Base-by-base conservation (phyloP, 2,329 filamentous ascomycete species). In the Sarocladium brachiariae region DNA sequence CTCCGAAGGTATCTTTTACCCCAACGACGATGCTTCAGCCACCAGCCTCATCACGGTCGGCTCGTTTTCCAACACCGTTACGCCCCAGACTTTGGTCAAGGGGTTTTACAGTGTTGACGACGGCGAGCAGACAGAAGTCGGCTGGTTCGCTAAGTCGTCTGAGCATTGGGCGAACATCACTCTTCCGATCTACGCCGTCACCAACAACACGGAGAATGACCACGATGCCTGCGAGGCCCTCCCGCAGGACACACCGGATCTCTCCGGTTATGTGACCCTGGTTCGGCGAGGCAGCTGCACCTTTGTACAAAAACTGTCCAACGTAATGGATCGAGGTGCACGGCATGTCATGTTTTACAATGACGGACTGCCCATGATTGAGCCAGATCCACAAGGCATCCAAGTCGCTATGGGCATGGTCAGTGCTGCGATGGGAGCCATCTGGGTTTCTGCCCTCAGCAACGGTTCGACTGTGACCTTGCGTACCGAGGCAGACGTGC, bases 91-190 rank as follows among this genome's bases (percentile, higher is more conserved):
- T n/a, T n/a, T n/a, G n/a, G 58, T 56, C 6, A 56, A 57, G 33
- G 51, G 64, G 23, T 60, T 59, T 11, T 68, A 68, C 50, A 63
- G 69, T n/a, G 59, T 66, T 5, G 64, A 64, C 8, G 61, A 63
- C 2, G 57, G 59, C 27, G 62, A 63, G n/a, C n/a, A n/a, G n/a
- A n/a, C n/a, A n/a, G n/a, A n/a, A n/a, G n/a, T n/a, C n/a, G n/a
- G n/a, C n/a, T n/a, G n/a, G n/a, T n/a, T n/a, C n/a, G n/a, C n/a
- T n/a, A n/a, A n/a, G n/a, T n/a, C 18, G 65, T 66, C 48, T 67
- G 67, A 0, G 52, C 57, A 2, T 56, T 61, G 6, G 66, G 70
- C 47, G 64, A 63, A 35, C 66, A 63, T n/a, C 65, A n/a, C n/a
- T n/a, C n/a, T 65, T 58, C 59, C 59, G 2, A 54, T 66, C 6